Conservation (phyloP, 73 alveolate genomes). For the Paramecium sexaurelia region DNA sequence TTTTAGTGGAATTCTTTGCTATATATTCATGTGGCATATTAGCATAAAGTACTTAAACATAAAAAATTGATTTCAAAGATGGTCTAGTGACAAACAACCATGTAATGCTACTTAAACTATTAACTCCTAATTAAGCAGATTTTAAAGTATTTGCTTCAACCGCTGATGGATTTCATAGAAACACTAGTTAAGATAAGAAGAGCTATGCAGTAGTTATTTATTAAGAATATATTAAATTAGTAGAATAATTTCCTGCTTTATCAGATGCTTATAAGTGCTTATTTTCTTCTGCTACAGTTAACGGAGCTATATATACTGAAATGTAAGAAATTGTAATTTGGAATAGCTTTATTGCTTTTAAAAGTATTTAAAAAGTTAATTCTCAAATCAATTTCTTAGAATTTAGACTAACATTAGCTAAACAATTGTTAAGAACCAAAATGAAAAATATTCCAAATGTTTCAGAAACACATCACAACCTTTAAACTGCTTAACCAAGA, state of each 20-base stretch:
- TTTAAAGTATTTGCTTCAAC: not conserved
- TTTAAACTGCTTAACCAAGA: not conserved
- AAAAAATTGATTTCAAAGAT: not conserved
- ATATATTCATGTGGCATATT: not conserved
- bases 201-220: not conserved
- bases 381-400: not conserved
- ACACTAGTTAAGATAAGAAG: not conserved
- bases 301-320: not conserved
- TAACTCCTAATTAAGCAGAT: not conserved
- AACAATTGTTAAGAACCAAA: not conserved
- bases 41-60: not conserved
- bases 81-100: not conserved
- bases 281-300: not conserved
- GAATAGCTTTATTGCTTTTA: slow-evolving; percentile 34
- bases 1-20: not conserved
- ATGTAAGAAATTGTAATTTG: slow-evolving; percentile 22
- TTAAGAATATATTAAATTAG: not conserved
- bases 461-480: not conserved
- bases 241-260: not conserved
- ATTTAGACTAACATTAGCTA: slow-evolving; percentile 10
- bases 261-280: not conserved
- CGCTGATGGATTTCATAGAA: slow-evolving; percentile 49
- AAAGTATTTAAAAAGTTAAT: slow-evolving; percentile 1
- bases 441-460: not conserved
- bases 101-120: not conserved